Conservation (phyloP, 495 filamentous ascomycete species). For the Daldinia caldariorum region DNA sequence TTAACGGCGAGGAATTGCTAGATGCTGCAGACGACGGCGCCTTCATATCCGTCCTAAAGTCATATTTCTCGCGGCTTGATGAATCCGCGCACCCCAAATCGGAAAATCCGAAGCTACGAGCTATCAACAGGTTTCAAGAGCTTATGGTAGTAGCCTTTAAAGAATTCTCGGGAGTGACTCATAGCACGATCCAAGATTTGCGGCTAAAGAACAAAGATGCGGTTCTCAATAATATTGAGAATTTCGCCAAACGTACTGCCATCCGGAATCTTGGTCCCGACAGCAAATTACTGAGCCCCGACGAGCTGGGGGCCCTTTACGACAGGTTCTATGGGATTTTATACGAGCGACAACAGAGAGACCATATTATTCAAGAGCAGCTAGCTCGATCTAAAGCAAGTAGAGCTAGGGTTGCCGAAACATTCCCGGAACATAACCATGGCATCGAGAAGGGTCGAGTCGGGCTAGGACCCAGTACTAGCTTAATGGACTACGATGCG, state of each 20-base stretch:
- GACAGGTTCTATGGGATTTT: slow-evolving; percentile 91
- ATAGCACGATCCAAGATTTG: slow-evolving; percentile 87
- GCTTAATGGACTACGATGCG: slow-evolving; percentile 94
- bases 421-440: slow-evolving; percentile 54
- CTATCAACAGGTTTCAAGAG: slow-evolving; percentile 95
- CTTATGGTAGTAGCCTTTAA: slow-evolving; percentile 99
- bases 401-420: slow-evolving; percentile 63
- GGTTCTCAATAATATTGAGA: slow-evolving; percentile 91
- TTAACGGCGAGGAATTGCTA: slow-evolving; percentile 96
- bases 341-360: slow-evolving; percentile 88
- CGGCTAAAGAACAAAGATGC: slow-evolving; percentile 91
- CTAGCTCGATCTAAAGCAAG: slow-evolving; percentile 69
- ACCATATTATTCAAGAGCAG: slow-evolving; percentile 77
- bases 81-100: slow-evolving; percentile 96
- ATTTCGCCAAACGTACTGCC: slow-evolving; percentile 94
- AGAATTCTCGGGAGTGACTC: slow-evolving; percentile 94
- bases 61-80: slow-evolving; percentile 91
- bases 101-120: slow-evolving; percentile 89
- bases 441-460: slow-evolving; percentile 80
- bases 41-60: slow-evolving; percentile 95
- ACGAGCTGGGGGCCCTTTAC: slow-evolving; percentile 88
- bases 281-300: slow-evolving; percentile 84
- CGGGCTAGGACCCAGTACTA: slow-evolving; percentile 85
- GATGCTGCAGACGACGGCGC: slow-evolving; percentile 95
- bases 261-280: slow-evolving; percentile 96